A percentile compares a stretch with the other conserved stretches of the same genome.
These are phyloP conservation scores for Blastobotrys aristatus DNA, from an alignment of 1,139 yeast genomes.

Conservation along the genomic window DNA sequence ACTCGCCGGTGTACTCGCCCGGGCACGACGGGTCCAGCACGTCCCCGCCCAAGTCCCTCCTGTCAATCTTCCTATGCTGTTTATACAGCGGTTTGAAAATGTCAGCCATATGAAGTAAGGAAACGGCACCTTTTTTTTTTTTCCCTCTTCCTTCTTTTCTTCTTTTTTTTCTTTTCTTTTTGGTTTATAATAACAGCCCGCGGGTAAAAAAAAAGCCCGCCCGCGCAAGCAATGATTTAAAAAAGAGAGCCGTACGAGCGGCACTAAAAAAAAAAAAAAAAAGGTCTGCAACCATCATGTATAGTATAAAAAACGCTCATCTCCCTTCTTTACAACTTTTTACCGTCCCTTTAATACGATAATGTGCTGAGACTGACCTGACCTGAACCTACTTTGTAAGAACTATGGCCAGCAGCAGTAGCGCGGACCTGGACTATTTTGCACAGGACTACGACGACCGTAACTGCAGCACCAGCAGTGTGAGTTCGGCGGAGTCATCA, in stretches of 20 bases:
- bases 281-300: not conserved
- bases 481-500: too few relatives aligned
- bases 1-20: slow-evolving; percentile 13
- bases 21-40: slow-evolving; percentile 15
- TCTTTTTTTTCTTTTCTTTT: not conserved
- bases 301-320: too few relatives aligned
- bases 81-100: slow-evolving; percentile 36
- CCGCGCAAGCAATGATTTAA: not conserved
- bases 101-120: slow-evolving; percentile 17
- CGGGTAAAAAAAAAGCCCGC: not conserved
- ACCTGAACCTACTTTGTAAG: not conserved
- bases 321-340: too few relatives aligned
- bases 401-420: not conserved
- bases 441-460: not conserved
- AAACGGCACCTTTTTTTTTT: not conserved
- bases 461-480: not conserved
- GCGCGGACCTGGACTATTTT: too few relatives aligned
- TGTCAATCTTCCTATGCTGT: slow-evolving; percentile 24
- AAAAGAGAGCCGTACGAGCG: not conserved
- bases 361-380: not conserved
- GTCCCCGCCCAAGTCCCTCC: slow-evolving; percentile 15
- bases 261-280: not conserved
- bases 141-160: too few relatives aligned
- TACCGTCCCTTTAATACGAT: too few relatives aligned
- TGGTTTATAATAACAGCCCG: not conserved